Evolutionary conservation across 192 early-diverging fungal species (phyloP), one percentile per base, ranked within the genome.

Genomic region (Gaertneriomyces semiglobifer): DNA sequence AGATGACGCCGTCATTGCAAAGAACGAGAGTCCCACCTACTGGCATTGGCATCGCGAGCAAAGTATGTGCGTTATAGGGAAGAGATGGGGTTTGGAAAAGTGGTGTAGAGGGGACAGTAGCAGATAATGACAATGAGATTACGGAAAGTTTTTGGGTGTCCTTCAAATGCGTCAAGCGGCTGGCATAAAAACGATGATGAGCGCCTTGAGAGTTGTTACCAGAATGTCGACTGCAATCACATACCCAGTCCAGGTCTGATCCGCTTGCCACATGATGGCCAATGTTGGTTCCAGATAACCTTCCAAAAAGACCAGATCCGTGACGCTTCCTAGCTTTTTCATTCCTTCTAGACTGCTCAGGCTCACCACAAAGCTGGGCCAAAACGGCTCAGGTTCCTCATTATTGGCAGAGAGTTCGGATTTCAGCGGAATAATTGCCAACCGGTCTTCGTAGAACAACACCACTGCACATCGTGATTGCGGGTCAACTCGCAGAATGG

Each of bases 241-340:
- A 60, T 86, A 88, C 78, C 93, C 93, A 3, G 93, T 84, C 94
- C 94, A 96, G 19, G 90, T 91, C 46, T 89, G 87, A 48, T 81
- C 74, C 16, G 92, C 78, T 73, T 96, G 90, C 72, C 91, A 96
- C 61, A 99, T 76, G 65, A 99, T 90, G 0, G 92, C 95, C 38
- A 99, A 80, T 7, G 93, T 96, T 5, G 96, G 96, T 70, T 94
- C 93, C 51, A 92, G 82, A 56, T 92, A 99, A 39, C 91, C 95
- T 57, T 90, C 73, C 41, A 99, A 81, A 63, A 99, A 99, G 1
- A 76, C 85, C 83, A 95, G 88, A 60, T 99, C 95, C 45, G 90
- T 86, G 0, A 99, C 83, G 52, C 90, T 88, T 53, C 86, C 81
- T 60, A 96, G 84, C 53, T 58, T 57, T 0, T 62, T 43, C 25